A percentile compares a stretch with the other conserved stretches of the same genome.
These are phyloP conservation scores for Gamarada debralockiae DNA, from an alignment of 495 filamentous ascomycete species.

Conservation along the genomic window DNA sequence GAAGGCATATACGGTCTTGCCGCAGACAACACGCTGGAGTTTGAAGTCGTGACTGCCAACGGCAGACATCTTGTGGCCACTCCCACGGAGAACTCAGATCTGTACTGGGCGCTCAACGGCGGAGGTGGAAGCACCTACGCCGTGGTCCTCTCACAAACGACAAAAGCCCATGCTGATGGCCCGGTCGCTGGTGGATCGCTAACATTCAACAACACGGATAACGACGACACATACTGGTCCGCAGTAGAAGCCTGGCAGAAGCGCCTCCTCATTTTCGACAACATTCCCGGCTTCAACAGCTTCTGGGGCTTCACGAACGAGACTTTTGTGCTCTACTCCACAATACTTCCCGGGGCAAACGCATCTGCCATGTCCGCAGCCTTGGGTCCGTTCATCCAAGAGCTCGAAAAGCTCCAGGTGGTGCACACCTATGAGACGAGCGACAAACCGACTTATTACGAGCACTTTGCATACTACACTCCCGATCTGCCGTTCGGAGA, in stretches of 20 bases:
- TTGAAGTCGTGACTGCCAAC: slow-evolving; percentile 49
- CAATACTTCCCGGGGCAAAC: too few species aligned
- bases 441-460: neutral
- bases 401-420: neutral
- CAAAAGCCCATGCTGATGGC: slow-evolving; percentile 28
- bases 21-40: slow-evolving; percentile 55
- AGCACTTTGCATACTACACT: neutral
- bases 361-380: too few species aligned
- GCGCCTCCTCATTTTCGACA: too few species aligned
- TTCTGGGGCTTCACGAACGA: too few species aligned
- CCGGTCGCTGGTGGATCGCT: slow-evolving; percentile 26
- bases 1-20: slow-evolving; percentile 48
- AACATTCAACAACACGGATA: slow-evolving; percentile 25
- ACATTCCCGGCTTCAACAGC: too few species aligned
- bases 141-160: slow-evolving; percentile 42
- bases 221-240: slow-evolving; percentile 39
- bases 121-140: slow-evolving; percentile 52
- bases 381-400: neutral
- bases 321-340: too few species aligned
- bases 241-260: slow-evolving; percentile 38
- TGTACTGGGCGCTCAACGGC: slow-evolving; percentile 58
- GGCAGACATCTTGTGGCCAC: slow-evolving; percentile 40
- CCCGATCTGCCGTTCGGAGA: neutral
- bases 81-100: slow-evolving; percentile 42
- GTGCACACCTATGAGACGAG: neutral